phyloP scores from a whole-genome alignment of 2,329 filamentous ascomycete genomes.

The Trichoderma guizhouense region DNA sequence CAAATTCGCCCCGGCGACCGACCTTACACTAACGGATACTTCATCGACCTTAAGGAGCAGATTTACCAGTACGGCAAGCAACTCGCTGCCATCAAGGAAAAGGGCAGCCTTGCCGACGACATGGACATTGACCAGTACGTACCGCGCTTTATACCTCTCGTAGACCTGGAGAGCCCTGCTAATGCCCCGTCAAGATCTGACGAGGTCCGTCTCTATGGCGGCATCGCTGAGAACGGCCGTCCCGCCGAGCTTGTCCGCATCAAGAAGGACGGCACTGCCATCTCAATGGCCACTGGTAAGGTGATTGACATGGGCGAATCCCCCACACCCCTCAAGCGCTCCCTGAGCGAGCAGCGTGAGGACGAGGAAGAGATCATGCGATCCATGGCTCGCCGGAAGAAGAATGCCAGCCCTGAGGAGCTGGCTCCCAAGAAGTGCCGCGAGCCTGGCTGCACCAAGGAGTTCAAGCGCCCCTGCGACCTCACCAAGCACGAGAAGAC shows the following conservation, averaged over 20 bases:
- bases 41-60: conserved; percentile 93
- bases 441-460: conserved; percentile 75
- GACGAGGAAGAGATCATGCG: conserved; percentile 81
- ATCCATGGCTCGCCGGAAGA: conserved; percentile 94
- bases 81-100: conserved; percentile 71
- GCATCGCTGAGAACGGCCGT: conserved; percentile 75
- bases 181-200: conserved; percentile 45
- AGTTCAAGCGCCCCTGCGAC: conserved; percentile 96
- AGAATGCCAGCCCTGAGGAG: conserved; percentile 83
- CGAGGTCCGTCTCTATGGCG: conserved; percentile 76
- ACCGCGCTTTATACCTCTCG: conserved; percentile 31
- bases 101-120: conserved; percentile 55
- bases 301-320: conserved; percentile 55
- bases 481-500: conserved; percentile 98
- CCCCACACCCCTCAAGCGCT: conserved; percentile 59
- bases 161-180: conserved; percentile 25
- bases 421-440: conserved; percentile 75
- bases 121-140: conserved; percentile 59
- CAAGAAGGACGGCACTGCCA: conserved; percentile 73
- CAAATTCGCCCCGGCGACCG: conserved; percentile 80
- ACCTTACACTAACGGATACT: conserved; percentile 94
- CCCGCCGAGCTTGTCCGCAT: conserved; percentile 81
- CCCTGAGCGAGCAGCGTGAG: conserved; percentile 64
- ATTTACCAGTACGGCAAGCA: conserved; percentile 85
- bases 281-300: conserved; percentile 71